phyloP scores from a whole-genome alignment of 2,329 filamentous ascomycete species.

The Penicillium sp. region DNA sequence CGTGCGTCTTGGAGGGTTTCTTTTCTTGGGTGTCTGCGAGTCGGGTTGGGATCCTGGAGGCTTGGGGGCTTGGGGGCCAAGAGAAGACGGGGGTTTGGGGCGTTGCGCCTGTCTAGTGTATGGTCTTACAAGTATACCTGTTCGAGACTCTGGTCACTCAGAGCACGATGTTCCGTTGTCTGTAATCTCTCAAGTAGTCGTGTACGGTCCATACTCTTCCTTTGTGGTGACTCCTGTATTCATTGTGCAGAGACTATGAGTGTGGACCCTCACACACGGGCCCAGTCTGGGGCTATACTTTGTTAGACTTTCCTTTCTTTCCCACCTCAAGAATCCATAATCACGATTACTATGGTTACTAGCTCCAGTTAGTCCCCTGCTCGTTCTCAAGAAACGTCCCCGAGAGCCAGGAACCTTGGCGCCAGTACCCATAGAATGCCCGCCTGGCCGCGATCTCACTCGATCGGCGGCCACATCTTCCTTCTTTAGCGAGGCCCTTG shows the following conservation, averaged over 20 bases:
- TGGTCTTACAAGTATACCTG: neutral
- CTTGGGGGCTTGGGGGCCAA: neutral
- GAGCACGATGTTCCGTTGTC: too few species aligned
- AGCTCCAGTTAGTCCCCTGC: neutral
- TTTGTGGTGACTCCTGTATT: neutral
- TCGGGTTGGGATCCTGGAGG: neutral
- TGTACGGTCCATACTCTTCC: too few species aligned
- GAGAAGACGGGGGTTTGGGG: neutral
- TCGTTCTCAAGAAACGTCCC: constrained; percentile 6
- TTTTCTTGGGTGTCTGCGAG: neutral
- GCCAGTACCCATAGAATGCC: constrained; percentile 23
- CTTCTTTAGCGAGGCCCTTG: constrained; percentile 9
- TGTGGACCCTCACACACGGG: constrained; percentile 20
- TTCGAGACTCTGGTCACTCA: neutral
- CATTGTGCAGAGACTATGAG: constrained; percentile 1
- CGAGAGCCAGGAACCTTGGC: constrained; percentile 27
- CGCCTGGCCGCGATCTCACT: constrained; percentile 14
- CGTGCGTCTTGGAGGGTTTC: neutral
- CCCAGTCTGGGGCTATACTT: constrained; percentile 17
- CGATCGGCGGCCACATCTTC: constrained; percentile 23
- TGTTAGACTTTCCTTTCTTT: constrained; percentile 13
- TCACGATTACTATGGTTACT: neutral
- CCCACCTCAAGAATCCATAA: neutral
- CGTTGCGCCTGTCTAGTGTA: neutral
- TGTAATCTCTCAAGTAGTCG: neutral